Evolutionary conservation across 106 monocot species (phyloP).

Genomic region (Acorus gramineus): DNA sequence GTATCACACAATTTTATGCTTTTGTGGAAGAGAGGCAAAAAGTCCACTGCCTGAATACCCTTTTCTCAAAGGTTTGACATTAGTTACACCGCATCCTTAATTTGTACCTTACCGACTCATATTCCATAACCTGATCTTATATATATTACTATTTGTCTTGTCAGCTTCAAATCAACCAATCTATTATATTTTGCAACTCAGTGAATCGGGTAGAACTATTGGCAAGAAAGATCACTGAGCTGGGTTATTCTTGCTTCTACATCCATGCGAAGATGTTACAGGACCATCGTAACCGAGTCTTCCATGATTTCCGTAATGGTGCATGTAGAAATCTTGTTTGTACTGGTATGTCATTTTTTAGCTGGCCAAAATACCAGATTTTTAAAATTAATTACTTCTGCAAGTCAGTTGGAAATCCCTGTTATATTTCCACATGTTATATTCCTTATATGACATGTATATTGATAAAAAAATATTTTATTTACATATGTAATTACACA

Average conservation of each 20-base stretch:
- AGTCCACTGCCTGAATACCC: slow-evolving; percentile 94
- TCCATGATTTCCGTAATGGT: slow-evolving; percentile 98
- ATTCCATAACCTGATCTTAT: not conserved
- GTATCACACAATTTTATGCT: slow-evolving; percentile 94
- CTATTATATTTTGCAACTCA: slow-evolving; percentile 97
- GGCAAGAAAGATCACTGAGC: slow-evolving; percentile 95
- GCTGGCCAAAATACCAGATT: not conserved
- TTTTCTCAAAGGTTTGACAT: slow-evolving; percentile 85
- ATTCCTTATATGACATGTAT: too few species aligned
- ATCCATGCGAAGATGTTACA: slow-evolving; percentile 96
- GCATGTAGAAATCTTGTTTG: slow-evolving; percentile 98
- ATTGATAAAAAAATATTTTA: too few species aligned
- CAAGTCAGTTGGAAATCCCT: too few species aligned
- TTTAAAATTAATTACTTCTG: not conserved
- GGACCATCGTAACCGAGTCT: slow-evolving; percentile 93
- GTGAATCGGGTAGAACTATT: slow-evolving; percentile 91
- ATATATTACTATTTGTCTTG: slow-evolving; percentile 1
- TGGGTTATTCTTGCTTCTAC: slow-evolving; percentile 96
- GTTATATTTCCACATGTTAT: too few species aligned
- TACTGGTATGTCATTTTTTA: slow-evolving; percentile 42
- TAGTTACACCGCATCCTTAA: too few species aligned
- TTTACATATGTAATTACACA: too few species aligned
- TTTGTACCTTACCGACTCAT: too few species aligned
- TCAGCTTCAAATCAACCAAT: slow-evolving; percentile 89
- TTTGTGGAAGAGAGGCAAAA: slow-evolving; percentile 99